Evolutionary conservation across 2,329 filamentous ascomycete genomes (phyloP).

Genomic region (Hortaea sp.): DNA sequence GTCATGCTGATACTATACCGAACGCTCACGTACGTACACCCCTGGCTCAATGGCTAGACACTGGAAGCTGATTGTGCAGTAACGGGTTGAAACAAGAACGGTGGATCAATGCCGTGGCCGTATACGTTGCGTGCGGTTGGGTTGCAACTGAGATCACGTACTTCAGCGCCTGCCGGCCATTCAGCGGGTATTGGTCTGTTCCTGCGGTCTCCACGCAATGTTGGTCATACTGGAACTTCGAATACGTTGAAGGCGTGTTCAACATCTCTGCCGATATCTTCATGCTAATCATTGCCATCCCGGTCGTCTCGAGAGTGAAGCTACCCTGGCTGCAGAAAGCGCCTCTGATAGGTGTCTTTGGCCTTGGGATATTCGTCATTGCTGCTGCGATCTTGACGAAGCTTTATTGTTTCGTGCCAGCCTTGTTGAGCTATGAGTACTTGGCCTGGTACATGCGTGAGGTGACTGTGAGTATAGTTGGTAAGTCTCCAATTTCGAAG

Average conservation of each 20-base stretch:
- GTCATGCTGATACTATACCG: constrained; percentile 45
- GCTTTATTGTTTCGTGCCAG: constrained; percentile 6
- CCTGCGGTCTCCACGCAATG: constrained; percentile 7
- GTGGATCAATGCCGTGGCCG: constrained; percentile 18
- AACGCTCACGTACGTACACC: constrained; percentile 34
- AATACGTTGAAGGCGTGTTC: constrained; percentile 9
- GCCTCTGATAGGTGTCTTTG: constrained; percentile 7
- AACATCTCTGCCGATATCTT: constrained; percentile 10
- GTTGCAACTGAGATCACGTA: constrained; percentile 9
- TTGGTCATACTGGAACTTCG: constrained; percentile 8
- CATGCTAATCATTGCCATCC: constrained; percentile 8
- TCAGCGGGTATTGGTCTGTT: constrained; percentile 10
- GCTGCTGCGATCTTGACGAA: constrained; percentile 10
- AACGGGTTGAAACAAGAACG: constrained; percentile 38
- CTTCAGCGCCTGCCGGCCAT: constrained; percentile 11
- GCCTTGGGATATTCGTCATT: constrained; percentile 11
- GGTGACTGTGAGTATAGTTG: constrained; percentile 5
- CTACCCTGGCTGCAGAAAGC: constrained; percentile 9
- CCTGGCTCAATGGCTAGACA: background rate
- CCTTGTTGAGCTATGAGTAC: constrained; percentile 5
- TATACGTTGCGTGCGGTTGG: constrained; percentile 7
- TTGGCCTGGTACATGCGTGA: constrained; percentile 11
- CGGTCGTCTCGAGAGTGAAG: constrained; percentile 6
- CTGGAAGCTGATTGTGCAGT: constrained; percentile 15
- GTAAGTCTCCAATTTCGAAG: background rate